Base-by-base conservation (phyloP, 148 eudicot genomes). In the Camellia granthamiana region DNA sequence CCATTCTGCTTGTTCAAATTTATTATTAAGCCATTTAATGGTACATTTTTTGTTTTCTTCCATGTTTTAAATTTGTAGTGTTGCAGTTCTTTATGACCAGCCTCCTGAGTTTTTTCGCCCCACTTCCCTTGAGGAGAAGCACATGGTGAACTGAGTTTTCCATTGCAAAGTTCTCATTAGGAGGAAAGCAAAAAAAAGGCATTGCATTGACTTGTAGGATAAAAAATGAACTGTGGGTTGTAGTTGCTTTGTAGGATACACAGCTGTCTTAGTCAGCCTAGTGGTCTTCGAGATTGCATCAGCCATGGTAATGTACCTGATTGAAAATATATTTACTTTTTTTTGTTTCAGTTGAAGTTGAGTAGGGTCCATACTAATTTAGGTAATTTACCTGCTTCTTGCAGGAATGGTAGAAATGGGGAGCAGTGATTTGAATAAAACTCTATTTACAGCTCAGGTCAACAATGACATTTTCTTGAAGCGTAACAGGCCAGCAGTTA, bases 41-140 rank as follows among this genome's bases (percentile, higher is more conserved):
- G 0, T 69, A 62, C 21, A 74, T 30, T 55, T 44, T 30, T 30
- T 30, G 21, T 62, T 77, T 80, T 75, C 43, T 79, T 62, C 62
- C 43, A 5, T 61, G 21, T 23, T 52, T 54, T 14, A 56, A 80
- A 30, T 30, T 60, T 72, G n/a, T 72, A 92, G 95, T 58, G 97
- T 97, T 78, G 87, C 87, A 3, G 95, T 95, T 75, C 83, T 93
- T 42, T 95, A 95, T 90, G 99, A 95, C 87, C 99, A 95, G 80
- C 97, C 99, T 77, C 99, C 95, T 7, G 97, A 95, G 75, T 93
- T 95, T 87, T 95, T 95, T 79, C 91, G 81, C 74, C 99, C 92
- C 74, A 80, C 99, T 78, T 89, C 94, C 63, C 83, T 92, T 68
- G 92, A 88, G 80, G 97, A 93, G 87, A 95, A 92, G 83, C 99